Evolutionary conservation across 1,139 yeast genomes (phyloP).

Genomic region (Scheffersomyces lignicola): DNA sequence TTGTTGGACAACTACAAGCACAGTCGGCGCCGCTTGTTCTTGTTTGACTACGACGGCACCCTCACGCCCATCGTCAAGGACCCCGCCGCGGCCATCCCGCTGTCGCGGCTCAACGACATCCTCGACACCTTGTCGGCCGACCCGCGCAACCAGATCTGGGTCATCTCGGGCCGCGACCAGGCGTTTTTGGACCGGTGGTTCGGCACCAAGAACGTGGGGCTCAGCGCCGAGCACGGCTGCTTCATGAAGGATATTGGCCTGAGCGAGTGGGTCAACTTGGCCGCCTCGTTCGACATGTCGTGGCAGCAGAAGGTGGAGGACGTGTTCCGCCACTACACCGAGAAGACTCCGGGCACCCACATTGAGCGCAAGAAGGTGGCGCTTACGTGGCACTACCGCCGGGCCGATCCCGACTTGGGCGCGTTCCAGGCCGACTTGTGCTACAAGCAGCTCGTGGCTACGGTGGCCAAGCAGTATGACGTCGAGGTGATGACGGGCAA

Average conservation of each 20-base stretch:
- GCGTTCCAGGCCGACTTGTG: slow-evolving; percentile 79
- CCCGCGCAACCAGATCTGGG: slow-evolving; percentile 87
- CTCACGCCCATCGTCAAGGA: slow-evolving; percentile 93
- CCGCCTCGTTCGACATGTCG: slow-evolving; percentile 83
- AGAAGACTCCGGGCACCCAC: slow-evolving; percentile 85
- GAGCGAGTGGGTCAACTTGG: slow-evolving; percentile 76
- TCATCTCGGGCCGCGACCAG: slow-evolving; percentile 95
- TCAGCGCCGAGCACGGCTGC: slow-evolving; percentile 98
- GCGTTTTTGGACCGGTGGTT: slow-evolving; percentile 86
- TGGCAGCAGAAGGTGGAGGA: slow-evolving; percentile 87
- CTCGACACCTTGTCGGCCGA: slow-evolving; percentile 66
- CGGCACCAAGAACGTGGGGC: slow-evolving; percentile 70
- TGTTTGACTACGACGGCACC: slow-evolving; percentile 97
- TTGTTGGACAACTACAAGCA: slow-evolving; percentile 58
- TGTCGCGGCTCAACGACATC: slow-evolving; percentile 64
- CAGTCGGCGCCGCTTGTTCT: slow-evolving; percentile 70
- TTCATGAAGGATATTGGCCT: slow-evolving; percentile 73
- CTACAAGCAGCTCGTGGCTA: slow-evolving; percentile 58
- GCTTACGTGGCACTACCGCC: slow-evolving; percentile 95
- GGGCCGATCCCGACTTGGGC: slow-evolving; percentile 92
- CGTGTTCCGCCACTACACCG: slow-evolving; percentile 73
- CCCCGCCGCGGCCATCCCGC: slow-evolving; percentile 98
- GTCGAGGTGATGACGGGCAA: slow-evolving; percentile 93
- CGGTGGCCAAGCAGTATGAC: slow-evolving; percentile 68
- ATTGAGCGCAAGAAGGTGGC: slow-evolving; percentile 92